Evolutionary conservation across 2,329 filamentous ascomycete genomes (phyloP).

Genomic region (Phyllosticta citrichinensis): DNA sequence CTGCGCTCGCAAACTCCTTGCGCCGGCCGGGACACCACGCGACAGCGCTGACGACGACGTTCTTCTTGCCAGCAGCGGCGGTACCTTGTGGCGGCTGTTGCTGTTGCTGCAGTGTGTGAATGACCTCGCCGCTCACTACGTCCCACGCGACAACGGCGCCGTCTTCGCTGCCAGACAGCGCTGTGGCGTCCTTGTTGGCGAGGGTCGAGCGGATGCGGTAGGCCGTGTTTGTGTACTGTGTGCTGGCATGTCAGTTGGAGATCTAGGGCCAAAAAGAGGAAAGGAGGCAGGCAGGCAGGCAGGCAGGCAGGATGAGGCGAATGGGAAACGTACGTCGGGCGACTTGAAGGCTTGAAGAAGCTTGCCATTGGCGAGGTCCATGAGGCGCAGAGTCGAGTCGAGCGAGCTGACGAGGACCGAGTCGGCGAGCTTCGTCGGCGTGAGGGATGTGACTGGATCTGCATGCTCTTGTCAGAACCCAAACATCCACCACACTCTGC

Average conservation of each 20-base stretch:
- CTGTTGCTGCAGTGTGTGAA: constrained; percentile 48
- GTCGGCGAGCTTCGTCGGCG: constrained; percentile 60
- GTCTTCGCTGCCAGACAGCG: constrained; percentile 72
- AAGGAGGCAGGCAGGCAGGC: too few relatives aligned
- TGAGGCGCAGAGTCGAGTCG: constrained; percentile 66
- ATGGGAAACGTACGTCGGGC: background rate
- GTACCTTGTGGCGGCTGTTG: constrained; percentile 16
- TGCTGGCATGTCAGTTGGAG: background rate
- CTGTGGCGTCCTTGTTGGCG: constrained; percentile 65
- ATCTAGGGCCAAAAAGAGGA: background rate
- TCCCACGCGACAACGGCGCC: constrained; percentile 75
- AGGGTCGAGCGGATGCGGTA: constrained; percentile 64
- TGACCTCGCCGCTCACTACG: constrained; percentile 59
- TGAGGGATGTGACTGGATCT: constrained; percentile 63
- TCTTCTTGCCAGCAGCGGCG: constrained; percentile 25
- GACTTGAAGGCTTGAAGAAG: constrained; percentile 63
- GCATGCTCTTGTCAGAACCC: background rate
- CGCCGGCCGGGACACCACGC: constrained; percentile 34
- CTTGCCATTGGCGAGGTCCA: constrained; percentile 67
- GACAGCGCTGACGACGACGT: constrained; percentile 40
- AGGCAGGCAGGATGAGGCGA: background rate
- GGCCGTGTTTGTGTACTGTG: constrained; percentile 18
- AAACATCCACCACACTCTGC: background rate
- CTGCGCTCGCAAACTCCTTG: constrained; percentile 40
- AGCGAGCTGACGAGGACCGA: constrained; percentile 65